Evolutionary conservation across 352 stramenopile genomes (phyloP).

Genomic region (Pseudoperonospora humuli): DNA sequence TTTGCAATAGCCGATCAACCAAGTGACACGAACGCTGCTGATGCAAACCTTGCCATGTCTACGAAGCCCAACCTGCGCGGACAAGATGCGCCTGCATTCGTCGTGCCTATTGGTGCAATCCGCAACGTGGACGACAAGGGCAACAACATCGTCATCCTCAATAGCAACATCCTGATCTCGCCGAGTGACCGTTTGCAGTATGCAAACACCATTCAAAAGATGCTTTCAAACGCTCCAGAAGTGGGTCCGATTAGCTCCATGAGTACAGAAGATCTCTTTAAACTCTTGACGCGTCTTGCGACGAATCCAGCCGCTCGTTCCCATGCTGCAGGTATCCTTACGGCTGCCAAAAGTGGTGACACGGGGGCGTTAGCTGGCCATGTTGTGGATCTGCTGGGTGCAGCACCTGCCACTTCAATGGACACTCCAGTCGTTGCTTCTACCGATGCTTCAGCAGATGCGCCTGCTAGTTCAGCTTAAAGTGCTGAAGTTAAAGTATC

Average conservation of each 20-base stretch:
- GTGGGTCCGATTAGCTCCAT: not conserved
- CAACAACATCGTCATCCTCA: conserved; percentile 13
- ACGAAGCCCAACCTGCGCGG: not conserved
- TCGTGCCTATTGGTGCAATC: conserved; percentile 1
- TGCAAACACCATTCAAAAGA: conserved; percentile 9
- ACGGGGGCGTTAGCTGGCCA: conserved; percentile 1
- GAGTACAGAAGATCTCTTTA: conserved; percentile 3
- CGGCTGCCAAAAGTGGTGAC: conserved; percentile 4
- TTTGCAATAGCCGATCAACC: conserved; percentile 4
- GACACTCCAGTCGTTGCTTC: not conserved
- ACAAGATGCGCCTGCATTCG: not conserved
- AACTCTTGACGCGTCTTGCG: not conserved
- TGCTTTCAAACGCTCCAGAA: conserved; percentile 5
- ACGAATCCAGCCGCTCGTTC: conserved; percentile 1
- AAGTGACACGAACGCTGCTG: not conserved
- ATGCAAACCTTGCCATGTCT: not conserved
- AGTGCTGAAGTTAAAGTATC: no score
- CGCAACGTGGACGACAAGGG: conserved; percentile 8
- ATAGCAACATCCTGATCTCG: conserved; percentile 12
- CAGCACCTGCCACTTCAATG: not conserved
- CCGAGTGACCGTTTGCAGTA: conserved; percentile 12
- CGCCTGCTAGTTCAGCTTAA: no score
- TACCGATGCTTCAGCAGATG: not conserved
- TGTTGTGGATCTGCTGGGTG: conserved; percentile 3
- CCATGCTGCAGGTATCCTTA: conserved; percentile 6